Conservation (phyloP, 139 green algal species). For the Haematococcus sp. region DNA sequence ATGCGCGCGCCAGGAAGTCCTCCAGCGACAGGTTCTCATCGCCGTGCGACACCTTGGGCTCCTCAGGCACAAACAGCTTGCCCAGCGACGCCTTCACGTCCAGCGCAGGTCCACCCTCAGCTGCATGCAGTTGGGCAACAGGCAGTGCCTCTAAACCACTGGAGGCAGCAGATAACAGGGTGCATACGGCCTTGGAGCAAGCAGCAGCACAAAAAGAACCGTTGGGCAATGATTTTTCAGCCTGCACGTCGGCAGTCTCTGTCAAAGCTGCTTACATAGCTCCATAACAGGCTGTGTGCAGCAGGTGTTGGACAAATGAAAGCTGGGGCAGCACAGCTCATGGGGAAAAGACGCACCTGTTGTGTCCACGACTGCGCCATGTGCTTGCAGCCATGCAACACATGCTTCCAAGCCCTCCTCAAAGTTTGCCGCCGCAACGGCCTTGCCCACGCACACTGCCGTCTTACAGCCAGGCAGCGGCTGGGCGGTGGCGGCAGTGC, state of each 20-base stretch:
- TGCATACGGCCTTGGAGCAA: background rate
- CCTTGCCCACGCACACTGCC: conserved; percentile 29
- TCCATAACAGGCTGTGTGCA: too few relatives aligned
- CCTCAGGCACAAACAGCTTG: conserved; percentile 54
- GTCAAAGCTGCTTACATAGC: too few relatives aligned
- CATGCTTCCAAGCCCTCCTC: conserved; percentile 23
- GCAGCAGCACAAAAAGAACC: too few relatives aligned
- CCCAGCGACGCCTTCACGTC: conserved; percentile 50
- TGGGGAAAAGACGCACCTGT: too few relatives aligned
- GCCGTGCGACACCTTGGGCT: conserved; percentile 64
- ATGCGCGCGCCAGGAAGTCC: conserved; percentile 66
- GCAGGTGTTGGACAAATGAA: too few relatives aligned
- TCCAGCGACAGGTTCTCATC: conserved; percentile 74
- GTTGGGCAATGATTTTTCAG: too few relatives aligned
- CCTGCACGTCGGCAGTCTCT: too few relatives aligned
- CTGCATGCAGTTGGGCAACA: background rate
- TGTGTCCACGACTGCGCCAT: conserved; percentile 52
- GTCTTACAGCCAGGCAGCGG: conserved; percentile 53
- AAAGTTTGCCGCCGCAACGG: conserved; percentile 15
- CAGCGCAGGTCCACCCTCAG: conserved; percentile 30
- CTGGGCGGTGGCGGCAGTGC: background rate
- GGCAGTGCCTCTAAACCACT: background rate
- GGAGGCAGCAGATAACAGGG: too few relatives aligned
- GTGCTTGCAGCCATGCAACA: conserved; percentile 46
- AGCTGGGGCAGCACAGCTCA: too few relatives aligned